Conservation (phyloP, 768 basidiomycete species). For the Pleurotus giganteus region DNA sequence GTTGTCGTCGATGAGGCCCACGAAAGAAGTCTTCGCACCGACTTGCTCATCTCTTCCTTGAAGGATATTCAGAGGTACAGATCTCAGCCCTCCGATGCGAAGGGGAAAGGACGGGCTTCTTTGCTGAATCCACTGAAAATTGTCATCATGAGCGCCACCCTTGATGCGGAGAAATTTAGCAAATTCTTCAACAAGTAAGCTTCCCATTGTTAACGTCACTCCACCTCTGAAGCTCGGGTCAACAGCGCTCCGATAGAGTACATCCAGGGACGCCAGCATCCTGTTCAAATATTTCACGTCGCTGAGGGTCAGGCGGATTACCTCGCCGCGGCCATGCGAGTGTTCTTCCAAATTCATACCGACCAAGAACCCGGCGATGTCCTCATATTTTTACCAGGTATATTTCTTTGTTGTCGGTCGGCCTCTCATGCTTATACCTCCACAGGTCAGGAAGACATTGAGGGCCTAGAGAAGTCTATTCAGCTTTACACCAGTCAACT, state of each 20-base stretch:
- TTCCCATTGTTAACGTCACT: background rate
- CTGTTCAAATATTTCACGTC: constrained; percentile 83
- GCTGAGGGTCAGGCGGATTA: constrained; percentile 77
- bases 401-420: background rate
- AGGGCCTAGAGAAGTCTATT: constrained; percentile 77
- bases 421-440: background rate
- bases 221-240: constrained; percentile 1
- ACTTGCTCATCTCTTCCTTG: constrained; percentile 87
- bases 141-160: constrained; percentile 95
- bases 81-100: constrained; percentile 40
- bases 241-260: constrained; percentile 83
- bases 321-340: constrained; percentile 83
- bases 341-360: constrained; percentile 91
- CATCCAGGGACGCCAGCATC: constrained; percentile 90
- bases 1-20: constrained; percentile 97
- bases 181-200: constrained; percentile 81
- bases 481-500: constrained; percentile 65
- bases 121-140: constrained; percentile 74
- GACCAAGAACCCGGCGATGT: constrained; percentile 83
- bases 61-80: constrained; percentile 75
- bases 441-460: constrained; percentile 96
- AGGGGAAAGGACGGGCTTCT: constrained; percentile 36
- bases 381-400: constrained; percentile 90
- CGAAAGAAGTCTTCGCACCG: constrained; percentile 92
- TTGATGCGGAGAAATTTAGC: constrained; percentile 95